Base-by-base conservation (phyloP, 2,329 filamentous ascomycete species). In the Beauveria pseudobassiana region DNA sequence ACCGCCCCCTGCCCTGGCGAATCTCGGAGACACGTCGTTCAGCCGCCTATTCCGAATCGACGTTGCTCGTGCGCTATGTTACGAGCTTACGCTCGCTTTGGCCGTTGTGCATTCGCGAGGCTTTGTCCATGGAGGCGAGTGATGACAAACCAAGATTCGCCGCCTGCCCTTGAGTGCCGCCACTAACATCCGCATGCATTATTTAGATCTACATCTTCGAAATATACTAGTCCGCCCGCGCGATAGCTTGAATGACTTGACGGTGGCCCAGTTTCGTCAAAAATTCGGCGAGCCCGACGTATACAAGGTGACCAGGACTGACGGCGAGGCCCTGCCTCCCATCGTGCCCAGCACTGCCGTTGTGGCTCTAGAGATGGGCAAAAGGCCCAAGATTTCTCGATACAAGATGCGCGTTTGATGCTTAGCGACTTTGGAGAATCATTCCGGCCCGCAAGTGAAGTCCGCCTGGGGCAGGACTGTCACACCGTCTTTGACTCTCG, bases 61-160 rank as follows among this genome's bases (percentile, higher is more conserved):
- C 24, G 60, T 64, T 42, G 56, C 63, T 16, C 55, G 60, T 22
- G 50, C 56, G 5, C 34, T 61, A 20, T 46, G 51, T 8, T 55
- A 59, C 12, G 26, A 63, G 38, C 46, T 64, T 0, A 22, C 28
- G 20, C 56, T 60, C 5, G 43, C 63, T 3, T 52, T 63, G 20
- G 38, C 56, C 56, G 9, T 61, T 56, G n/a, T 64, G n/a, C 63
- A 64, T 26, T 52, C 42, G 1, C 48, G 28, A 16, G 51, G 56
- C 5, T 26, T 56, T 22, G 60, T 62, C 14, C 60, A 64, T 22
- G 63, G 63, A 40, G 63, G 63, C 62, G 8, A 45, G 48, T 9
- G 26, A 14, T 16, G 38, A 52, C 7, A 26, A 28, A 20, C 7
- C 24, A 45, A 7, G 10, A 20, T 20, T 26, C 7, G 6, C 34